Base-by-base conservation (phyloP, 768 basidiomycete species). In the Russula compacta region DNA sequence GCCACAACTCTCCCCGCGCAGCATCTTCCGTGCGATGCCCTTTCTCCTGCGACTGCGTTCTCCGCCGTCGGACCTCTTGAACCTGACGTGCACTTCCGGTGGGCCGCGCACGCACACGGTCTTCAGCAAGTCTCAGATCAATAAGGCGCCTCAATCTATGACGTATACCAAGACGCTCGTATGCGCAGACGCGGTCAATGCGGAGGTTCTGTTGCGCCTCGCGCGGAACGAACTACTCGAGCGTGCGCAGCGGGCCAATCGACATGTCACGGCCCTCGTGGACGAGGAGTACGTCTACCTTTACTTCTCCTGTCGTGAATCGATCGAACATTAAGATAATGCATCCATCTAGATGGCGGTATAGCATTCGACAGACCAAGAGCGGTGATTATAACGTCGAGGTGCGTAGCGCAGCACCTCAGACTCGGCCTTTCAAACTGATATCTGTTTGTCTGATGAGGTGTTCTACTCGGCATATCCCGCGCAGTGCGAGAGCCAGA, bases 391-490 rank as follows among this genome's bases (percentile, higher is more conserved):
- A 80, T 75, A 81, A 78, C 70, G 83, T 88, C 21, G 74, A 81
- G 63, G 87, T 87, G 68, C 46, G 81, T 69, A n/a, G 32, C 15
- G 50, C 44, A 12, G 29, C 52, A 15, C 17, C 17, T 39, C 58
- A 39, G 14, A 29, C 36, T 17, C 17, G 6, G 44, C 46, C 7
- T 36, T 7, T 56, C 21, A 6, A 24, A 24, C 19, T 17, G 14
- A 32, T 38, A 33, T 32, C 14, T 35, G 3, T 35, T 35, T 36
- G 33, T 39, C 35, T 15, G 15, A 43, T 11, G 62, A 90, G 88
- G 76, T 89, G 54, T 77, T 75, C 29, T 90, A 90, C 66, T 74
- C 71, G 19, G 88, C 85, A 7, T 76, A 73, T 4, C 84, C 85
- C 5, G 80, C 83, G 3, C 80, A 43, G 40, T 58, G 78, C 53